These are phyloP conservation scores for Nyctanthes arbortristis DNA, from an alignment of 257 asterid species.

Conservation along the genomic window DNA sequence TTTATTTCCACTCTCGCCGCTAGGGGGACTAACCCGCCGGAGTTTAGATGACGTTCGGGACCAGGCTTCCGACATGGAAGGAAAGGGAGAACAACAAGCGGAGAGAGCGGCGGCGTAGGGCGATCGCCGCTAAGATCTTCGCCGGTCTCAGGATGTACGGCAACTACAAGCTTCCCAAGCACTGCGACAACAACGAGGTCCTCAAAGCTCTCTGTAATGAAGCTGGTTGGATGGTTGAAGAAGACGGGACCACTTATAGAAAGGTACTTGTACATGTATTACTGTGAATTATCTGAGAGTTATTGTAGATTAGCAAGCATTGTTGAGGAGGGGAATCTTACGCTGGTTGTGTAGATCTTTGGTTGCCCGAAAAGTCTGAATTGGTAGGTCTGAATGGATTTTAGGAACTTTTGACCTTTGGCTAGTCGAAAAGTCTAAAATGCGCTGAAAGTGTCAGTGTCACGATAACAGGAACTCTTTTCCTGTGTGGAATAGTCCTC, in stretches of 20 bases:
- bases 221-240: constrained; percentile 94
- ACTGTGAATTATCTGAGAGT: constrained; percentile 1
- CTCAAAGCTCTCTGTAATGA: constrained; percentile 89
- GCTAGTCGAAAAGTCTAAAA: constrained; percentile 25
- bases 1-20: not conserved
- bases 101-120: constrained; percentile 89
- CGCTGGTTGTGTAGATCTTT: constrained; percentile 24
- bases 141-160: constrained; percentile 91
- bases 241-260: constrained; percentile 90
- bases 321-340: not conserved
- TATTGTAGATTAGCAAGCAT: constrained; percentile 6
- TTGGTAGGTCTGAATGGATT: constrained; percentile 8
- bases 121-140: constrained; percentile 95
- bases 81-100: constrained; percentile 98
- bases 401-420: not conserved
- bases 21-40: constrained; percentile 18
- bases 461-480: too few relatives aligned
- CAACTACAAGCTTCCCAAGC: constrained; percentile 86
- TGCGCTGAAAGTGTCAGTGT: constrained; percentile 35
- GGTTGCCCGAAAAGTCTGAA: not conserved
- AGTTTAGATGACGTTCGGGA: constrained; percentile 72
- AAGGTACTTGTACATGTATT: constrained; percentile 45
- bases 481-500: not conserved
- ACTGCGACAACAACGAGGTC: constrained; percentile 95
- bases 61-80: constrained; percentile 94